phyloP scores from a whole-genome alignment of 352 stramenopile genomes.

The Halophytophthora batemanensis region DNA sequence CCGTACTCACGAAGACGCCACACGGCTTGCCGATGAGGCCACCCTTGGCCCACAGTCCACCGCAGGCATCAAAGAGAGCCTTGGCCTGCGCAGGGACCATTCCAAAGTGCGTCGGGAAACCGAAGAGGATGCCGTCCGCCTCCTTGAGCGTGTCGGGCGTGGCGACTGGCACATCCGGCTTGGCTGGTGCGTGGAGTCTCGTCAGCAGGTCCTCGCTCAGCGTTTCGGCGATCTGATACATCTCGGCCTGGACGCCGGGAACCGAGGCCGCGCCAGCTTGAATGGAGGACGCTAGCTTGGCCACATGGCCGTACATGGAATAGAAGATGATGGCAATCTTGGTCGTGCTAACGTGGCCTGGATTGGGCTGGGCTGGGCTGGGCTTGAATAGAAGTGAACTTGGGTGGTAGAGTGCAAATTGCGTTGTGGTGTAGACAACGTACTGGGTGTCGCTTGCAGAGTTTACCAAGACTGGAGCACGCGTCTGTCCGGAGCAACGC shows the following conservation, averaged over 20 bases:
- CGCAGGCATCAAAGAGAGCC: slow-evolving; percentile 74
- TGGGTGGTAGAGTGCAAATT: no score
- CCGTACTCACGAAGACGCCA: slow-evolving; percentile 77
- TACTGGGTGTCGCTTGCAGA: no score
- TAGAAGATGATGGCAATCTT: slow-evolving; percentile 80
- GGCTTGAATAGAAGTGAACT: no score
- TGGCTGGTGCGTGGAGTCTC: slow-evolving; percentile 72
- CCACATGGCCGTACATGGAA: slow-evolving; percentile 80
- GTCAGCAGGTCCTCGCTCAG: slow-evolving; percentile 59
- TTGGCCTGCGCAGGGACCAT: slow-evolving; percentile 82
- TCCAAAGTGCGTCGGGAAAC: slow-evolving; percentile 78
- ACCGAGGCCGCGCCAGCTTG: slow-evolving; percentile 59
- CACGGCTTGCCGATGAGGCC: slow-evolving; percentile 74
- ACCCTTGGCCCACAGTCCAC: slow-evolving; percentile 69
- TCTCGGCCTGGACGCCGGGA: slow-evolving; percentile 35
- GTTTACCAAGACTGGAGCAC: no score
- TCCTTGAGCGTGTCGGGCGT: slow-evolving; percentile 46
- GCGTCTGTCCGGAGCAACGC: no score
- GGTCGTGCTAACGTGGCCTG: no score
- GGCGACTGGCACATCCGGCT: slow-evolving; percentile 55
- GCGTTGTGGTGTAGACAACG: no score
- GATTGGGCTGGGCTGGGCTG: no score
- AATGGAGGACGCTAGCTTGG: slow-evolving; percentile 52
- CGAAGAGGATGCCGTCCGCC: slow-evolving; percentile 46
- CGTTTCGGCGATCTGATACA: slow-evolving; percentile 71